Evolutionary conservation across 2,329 filamentous ascomycete genomes (phyloP), one percentile per base, ranked within the genome.

Genomic region (Aspergillus pseudotamarii): DNA sequence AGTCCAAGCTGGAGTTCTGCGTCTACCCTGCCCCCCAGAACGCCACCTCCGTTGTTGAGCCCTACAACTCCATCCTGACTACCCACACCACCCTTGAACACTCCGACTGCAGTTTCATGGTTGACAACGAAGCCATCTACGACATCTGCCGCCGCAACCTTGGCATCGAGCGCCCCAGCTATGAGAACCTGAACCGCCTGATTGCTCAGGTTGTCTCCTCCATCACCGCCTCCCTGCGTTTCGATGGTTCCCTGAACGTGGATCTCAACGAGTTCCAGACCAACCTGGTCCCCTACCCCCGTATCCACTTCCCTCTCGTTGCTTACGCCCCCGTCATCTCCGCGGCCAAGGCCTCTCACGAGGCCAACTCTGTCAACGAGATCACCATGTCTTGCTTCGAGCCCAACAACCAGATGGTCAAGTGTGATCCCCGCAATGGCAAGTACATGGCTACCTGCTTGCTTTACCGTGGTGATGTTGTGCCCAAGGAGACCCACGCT

Each of bases 261-360:
- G 94, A 99, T 82, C 85, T 99, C 72, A 97, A 97, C 87, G 94
- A 99, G 86, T 99, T 99, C 92, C 94, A 99, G 89, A 99, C 94
- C 84, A 99, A 99, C 88, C 84, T 99, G 83, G 94, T 99, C 68
- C 94, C 94, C 66, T 99, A 98, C 85, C 94, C 94, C 70, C 93
- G 94, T 84, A 99, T 99, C 77, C 94, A 99, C 86, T 99, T 97
- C 91, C 94, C 94, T 79, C 91, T 99, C 74, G 94, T 98, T 76
- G 93, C 94, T 71, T 99, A 98, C 80, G 88, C 95, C 51, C 94
- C 94, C 66, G 92, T 99, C 77, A 89, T 98, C 81, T 97, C 94
- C 67, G 91, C 93, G 68, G 91, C 92, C 80, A 97, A 97, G 89
- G 93, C 94, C 73, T 91, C 93, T 64, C 94, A 99, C 86, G 94